Evolutionary conservation across 1,139 yeast genomes (phyloP).

Genomic region (Saccharomyces hybrid): DNA sequence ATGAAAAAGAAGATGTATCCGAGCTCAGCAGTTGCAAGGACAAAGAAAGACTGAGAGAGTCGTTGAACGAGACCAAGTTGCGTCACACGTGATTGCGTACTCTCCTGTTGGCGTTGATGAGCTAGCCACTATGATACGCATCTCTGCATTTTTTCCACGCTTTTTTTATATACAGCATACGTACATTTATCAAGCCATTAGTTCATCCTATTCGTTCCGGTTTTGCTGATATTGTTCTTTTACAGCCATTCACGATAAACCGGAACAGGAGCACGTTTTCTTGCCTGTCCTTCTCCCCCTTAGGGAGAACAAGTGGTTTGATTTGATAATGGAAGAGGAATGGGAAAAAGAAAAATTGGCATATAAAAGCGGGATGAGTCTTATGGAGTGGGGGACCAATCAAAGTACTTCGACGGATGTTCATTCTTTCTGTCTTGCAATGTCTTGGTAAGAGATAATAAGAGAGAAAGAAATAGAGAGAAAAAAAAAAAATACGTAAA

Average conservation of each 20-base stretch:
- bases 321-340: background rate
- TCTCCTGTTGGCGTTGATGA: background rate
- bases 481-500: slow-evolving; percentile 1
- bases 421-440: background rate
- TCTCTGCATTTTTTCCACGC: too few species aligned
- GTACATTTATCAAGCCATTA: background rate
- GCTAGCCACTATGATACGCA: too few species aligned
- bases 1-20: background rate
- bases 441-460: background rate
- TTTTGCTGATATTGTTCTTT: too few species aligned
- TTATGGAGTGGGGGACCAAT: background rate
- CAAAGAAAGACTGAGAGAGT: background rate
- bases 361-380: background rate
- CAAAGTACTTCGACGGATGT: background rate
- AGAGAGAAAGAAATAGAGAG: background rate
- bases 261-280: too few species aligned
- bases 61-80: background rate
- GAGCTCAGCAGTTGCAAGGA: background rate
- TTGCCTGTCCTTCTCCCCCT: background rate
- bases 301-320: background rate
- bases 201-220: background rate
- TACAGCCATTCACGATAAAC: too few species aligned
- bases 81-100: background rate
- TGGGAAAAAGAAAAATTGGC: background rate
- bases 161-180: background rate